A percentile compares a stretch with the other conserved stretches of the same genome.
These are phyloP conservation scores for Fusarium verrucosum DNA, from an alignment of 2,329 filamentous ascomycete species.

Conservation along the genomic window DNA sequence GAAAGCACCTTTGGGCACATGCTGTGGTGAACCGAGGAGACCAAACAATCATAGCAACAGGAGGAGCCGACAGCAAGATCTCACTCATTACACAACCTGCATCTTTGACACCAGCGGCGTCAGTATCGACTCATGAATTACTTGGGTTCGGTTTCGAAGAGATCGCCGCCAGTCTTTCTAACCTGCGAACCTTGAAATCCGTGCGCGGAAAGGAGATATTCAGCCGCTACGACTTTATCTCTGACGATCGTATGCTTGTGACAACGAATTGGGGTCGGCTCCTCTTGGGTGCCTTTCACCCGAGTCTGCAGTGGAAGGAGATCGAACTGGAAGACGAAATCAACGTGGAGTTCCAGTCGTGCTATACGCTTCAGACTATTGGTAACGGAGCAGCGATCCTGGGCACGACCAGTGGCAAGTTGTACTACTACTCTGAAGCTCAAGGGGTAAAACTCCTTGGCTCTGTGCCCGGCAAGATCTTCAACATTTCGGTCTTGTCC, in stretches of 20 bases:
- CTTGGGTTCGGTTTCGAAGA: conserved; percentile 48
- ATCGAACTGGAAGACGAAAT: conserved; percentile 49
- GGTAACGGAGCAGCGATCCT: conserved; percentile 55
- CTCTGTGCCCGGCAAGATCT: conserved; percentile 58
- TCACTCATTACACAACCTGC: conserved; percentile 53
- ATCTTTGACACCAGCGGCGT: not conserved
- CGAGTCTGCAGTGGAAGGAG: conserved; percentile 55
- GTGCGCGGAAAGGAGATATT: conserved; percentile 58
- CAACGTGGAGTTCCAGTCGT: conserved; percentile 54
- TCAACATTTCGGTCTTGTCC: conserved; percentile 58
- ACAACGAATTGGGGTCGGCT: conserved; percentile 70
- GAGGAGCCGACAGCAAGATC: conserved; percentile 83
- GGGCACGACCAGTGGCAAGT: conserved; percentile 58
- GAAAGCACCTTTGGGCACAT: conserved; percentile 91
- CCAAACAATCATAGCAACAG: conserved; percentile 68
- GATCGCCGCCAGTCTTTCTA: conserved; percentile 39
- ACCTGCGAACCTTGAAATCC: conserved; percentile 7
- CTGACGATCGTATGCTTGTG: conserved; percentile 61
- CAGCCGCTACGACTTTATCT: conserved; percentile 71
- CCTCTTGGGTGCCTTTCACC: conserved; percentile 55
- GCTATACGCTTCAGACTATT: conserved; percentile 58
- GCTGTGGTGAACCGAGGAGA: conserved; percentile 52
- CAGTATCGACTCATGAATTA: conserved; percentile 5
- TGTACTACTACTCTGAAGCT: conserved; percentile 56
- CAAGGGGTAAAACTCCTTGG: conserved; percentile 49